Conservation (phyloP, 139 green algal genomes). For the Astrephomene gubernaculifera region DNA sequence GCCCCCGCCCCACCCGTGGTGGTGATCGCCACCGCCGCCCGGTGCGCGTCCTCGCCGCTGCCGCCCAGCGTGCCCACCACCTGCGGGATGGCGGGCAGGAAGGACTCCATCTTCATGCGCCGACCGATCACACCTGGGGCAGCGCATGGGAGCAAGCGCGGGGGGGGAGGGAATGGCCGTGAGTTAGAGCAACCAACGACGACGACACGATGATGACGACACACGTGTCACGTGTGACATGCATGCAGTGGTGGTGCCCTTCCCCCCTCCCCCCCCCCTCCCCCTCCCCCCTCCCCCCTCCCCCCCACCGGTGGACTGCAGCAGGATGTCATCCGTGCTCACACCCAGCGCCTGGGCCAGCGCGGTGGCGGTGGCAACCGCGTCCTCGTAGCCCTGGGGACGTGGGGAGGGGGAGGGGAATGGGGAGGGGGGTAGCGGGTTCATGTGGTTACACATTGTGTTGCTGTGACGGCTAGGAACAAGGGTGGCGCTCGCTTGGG, state of each 20-base stretch:
- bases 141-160: background rate
- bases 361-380: slow-evolving; percentile 68
- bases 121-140: slow-evolving; percentile 92
- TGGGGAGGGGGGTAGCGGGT: too few relatives aligned
- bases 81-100: slow-evolving; percentile 83
- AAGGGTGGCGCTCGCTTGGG: background rate
- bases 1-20: slow-evolving; percentile 80
- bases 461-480: too few relatives aligned
- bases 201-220: background rate
- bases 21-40: slow-evolving; percentile 90
- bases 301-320: slow-evolving; percentile 82
- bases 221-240: too few relatives aligned
- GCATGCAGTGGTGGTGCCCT: too few relatives aligned
- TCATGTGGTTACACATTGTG: too few relatives aligned
- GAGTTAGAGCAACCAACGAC: too few relatives aligned
- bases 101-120: slow-evolving; percentile 94
- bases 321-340: slow-evolving; percentile 75
- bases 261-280: background rate
- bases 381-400: slow-evolving; percentile 79
- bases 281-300: background rate
- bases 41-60: slow-evolving; percentile 72
- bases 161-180: too few relatives aligned
- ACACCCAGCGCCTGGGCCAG: slow-evolving; percentile 82
- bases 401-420: too few relatives aligned
- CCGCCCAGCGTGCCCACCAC: slow-evolving; percentile 74